A percentile compares a stretch with the other conserved stretches of the same genome.
These are phyloP conservation scores for Aspergillus asperescens DNA, from an alignment of 495 filamentous ascomycete genomes.

Conservation along the genomic window DNA sequence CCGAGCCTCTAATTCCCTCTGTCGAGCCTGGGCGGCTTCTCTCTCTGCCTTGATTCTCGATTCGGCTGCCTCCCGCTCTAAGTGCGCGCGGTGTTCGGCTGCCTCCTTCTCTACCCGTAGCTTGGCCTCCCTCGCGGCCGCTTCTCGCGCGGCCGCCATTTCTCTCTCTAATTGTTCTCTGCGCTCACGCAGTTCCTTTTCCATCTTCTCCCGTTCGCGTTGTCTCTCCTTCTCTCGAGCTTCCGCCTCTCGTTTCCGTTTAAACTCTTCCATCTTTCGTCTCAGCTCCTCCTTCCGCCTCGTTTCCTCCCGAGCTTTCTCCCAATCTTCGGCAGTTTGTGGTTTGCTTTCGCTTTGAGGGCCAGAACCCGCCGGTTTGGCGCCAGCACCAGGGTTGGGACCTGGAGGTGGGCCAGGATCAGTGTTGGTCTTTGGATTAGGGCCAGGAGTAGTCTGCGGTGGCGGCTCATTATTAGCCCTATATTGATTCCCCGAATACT, in stretches of 20 bases:
- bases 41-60: slow-evolving; percentile 23
- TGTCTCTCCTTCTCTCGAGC: slow-evolving; percentile 43
- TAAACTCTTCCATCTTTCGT: slow-evolving; percentile 61
- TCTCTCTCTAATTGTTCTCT: slow-evolving; percentile 47
- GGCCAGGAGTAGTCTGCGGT: slow-evolving; percentile 12
- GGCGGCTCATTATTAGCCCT: slow-evolving; percentile 17
- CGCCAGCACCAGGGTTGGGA: neutral
- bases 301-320: slow-evolving; percentile 62
- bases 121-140: slow-evolving; percentile 41
- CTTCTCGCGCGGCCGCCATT: slow-evolving; percentile 42
- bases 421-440: slow-evolving; percentile 9
- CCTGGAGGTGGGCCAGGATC: slow-evolving; percentile 2
- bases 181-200: slow-evolving; percentile 43
- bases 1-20: slow-evolving; percentile 24
- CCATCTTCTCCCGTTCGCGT: slow-evolving; percentile 48
- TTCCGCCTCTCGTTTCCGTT: slow-evolving; percentile 45
- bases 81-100: slow-evolving; percentile 18
- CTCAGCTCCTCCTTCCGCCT: slow-evolving; percentile 43
- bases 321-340: slow-evolving; percentile 22
- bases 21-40: slow-evolving; percentile 28
- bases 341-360: slow-evolving; percentile 19
- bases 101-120: slow-evolving; percentile 38
- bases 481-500: slow-evolving; percentile 37
- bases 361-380: slow-evolving; percentile 6
- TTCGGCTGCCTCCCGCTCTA: slow-evolving; percentile 28